Evolutionary conservation across 1,139 yeast species (phyloP), one percentile per base, ranked within the genome.

Genomic region (Hyphopichia fennica): DNA sequence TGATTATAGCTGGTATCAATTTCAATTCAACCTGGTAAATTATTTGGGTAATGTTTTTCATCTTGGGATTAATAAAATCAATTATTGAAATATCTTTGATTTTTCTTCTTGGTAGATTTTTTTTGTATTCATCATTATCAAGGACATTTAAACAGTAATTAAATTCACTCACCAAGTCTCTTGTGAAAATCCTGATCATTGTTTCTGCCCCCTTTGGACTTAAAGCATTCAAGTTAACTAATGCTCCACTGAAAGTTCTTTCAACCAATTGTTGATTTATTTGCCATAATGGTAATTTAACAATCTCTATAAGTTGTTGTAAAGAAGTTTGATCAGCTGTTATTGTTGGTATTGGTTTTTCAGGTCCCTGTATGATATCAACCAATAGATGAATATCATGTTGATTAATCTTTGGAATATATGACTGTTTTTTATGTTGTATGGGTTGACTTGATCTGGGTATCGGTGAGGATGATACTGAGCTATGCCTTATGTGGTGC

Each of bases 1-100:
- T 41, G 9, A 64, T 45, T 16, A 48, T 48, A 20, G 45, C 37
- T 0, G 73, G 70, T 28, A 52, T 48, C 18, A 44, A 34, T 13
- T 57, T 53, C 2, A 41, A 40, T 6, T 52, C 42, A 7, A 67
- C 53, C 50, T 49, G 53, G 31, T 50, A 42, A 1, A 63, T 39
- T 16, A 66, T 47, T 3, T 45, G 49, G 4, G 53, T 29, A 4
- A 65, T 42, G 37, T 55, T 57, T 9, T 49, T 46, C 34, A 63
- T 43, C 35, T 56, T 55, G 1, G 75, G 75, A 40, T 68, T 67
- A 34, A 68, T 51, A 39, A 43, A 45, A 14, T 35, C 47, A 6
- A 28, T 42, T 6, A 37, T 28, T n/a, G 31, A n/a, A 15, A 28
- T 28, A 28, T 14, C 15, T 5, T 15, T 28, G 13, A 14, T 14